Evolutionary conservation across 495 filamentous ascomycete genomes (phyloP).

Genomic region (Penicillium arizonense): DNA sequence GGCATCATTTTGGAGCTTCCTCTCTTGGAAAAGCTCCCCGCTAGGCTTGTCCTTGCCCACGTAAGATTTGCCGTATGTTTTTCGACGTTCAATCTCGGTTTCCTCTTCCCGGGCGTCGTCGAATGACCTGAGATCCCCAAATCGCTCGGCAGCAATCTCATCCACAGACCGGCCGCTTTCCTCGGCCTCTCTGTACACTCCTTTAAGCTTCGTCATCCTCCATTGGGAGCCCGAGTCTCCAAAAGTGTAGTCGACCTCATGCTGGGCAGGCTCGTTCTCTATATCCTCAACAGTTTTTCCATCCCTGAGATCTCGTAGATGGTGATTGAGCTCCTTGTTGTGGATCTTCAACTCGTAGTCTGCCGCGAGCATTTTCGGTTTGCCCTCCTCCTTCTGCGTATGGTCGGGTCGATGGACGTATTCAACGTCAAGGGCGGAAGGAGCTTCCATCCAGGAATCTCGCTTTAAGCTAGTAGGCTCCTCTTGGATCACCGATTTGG

Average conservation of each 20-base stretch:
- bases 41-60: slow-evolving; percentile 84
- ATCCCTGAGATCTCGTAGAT: slow-evolving; percentile 62
- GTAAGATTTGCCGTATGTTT: slow-evolving; percentile 82
- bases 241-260: slow-evolving; percentile 79
- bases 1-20: slow-evolving; percentile 55
- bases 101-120: slow-evolving; percentile 95
- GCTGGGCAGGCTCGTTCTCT: slow-evolving; percentile 50
- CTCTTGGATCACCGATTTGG: slow-evolving; percentile 31
- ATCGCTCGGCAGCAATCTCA: slow-evolving; percentile 77
- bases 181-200: slow-evolving; percentile 77
- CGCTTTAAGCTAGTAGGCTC: slow-evolving; percentile 50
- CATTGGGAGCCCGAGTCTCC: slow-evolving; percentile 88
- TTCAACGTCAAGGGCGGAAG: slow-evolving; percentile 77
- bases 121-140: slow-evolving; percentile 78
- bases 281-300: slow-evolving; percentile 53
- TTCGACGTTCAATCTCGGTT: slow-evolving; percentile 81
- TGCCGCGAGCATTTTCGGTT: slow-evolving; percentile 53
- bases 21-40: slow-evolving; percentile 80
- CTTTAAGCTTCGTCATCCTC: slow-evolving; percentile 93
- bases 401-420: slow-evolving; percentile 70
- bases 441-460: slow-evolving; percentile 94
- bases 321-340: slow-evolving; percentile 74
- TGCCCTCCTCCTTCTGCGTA: slow-evolving; percentile 35
- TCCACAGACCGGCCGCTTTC: slow-evolving; percentile 70
- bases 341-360: slow-evolving; percentile 78